Evolutionary conservation across 1,284 basidiomycete genomes (phyloP).

Genomic region (Cryptococcus sp.): DNA sequence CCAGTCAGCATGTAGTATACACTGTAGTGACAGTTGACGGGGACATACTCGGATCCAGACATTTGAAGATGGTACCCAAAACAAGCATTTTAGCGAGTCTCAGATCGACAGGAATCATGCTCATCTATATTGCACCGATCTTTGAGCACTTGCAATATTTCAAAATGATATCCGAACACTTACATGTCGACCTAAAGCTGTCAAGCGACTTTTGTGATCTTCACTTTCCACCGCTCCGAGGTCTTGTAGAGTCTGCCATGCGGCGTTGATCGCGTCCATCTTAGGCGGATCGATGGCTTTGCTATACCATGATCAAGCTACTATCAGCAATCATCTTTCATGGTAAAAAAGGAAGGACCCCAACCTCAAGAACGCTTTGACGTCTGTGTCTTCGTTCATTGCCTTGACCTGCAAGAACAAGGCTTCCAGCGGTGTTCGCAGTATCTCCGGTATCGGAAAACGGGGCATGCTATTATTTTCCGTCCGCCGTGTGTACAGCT

Average conservation of each 20-base stretch:
- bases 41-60: constrained; percentile 59
- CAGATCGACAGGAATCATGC: constrained; percentile 83
- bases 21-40: background rate
- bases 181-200: constrained; percentile 80
- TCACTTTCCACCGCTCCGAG: constrained; percentile 74
- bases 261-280: constrained; percentile 72
- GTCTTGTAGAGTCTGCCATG: constrained; percentile 72
- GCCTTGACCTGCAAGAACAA: constrained; percentile 81
- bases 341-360: background rate
- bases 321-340: background rate
- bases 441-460: constrained; percentile 84
- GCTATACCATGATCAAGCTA: constrained; percentile 25
- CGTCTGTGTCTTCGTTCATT: constrained; percentile 74
- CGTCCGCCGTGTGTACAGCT: constrained; percentile 72
- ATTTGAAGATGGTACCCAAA: constrained; percentile 75
- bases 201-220: constrained; percentile 62
- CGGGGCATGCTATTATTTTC: constrained; percentile 70
- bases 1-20: background rate
- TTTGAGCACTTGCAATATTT: constrained; percentile 1
- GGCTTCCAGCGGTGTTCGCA: constrained; percentile 82
- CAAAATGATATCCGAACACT: constrained; percentile 46
- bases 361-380: constrained; percentile 61
- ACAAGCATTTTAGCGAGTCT: constrained; percentile 92
- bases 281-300: constrained; percentile 84
- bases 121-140: constrained; percentile 55